These are phyloP conservation scores for Suillus lakei DNA, from an alignment of 768 basidiomycete genomes.

Conservation along the genomic window DNA sequence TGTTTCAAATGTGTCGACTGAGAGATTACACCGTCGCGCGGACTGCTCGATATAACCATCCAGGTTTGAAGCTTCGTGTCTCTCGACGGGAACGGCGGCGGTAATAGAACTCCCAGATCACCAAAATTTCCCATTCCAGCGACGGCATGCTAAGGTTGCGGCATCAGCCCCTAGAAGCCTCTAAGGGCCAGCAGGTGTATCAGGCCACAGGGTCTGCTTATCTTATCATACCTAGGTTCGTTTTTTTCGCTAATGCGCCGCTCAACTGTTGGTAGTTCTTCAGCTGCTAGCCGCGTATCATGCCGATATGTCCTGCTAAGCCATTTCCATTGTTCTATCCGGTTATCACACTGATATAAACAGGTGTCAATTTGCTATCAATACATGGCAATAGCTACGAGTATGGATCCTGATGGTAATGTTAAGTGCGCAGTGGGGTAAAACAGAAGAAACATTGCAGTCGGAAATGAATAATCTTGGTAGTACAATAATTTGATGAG, in stretches of 20 bases:
- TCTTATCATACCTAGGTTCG: background rate
- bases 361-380: background rate
- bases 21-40: too few species aligned
- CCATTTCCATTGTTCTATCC: background rate
- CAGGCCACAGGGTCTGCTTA: background rate
- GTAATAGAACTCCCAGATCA: too few species aligned
- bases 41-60: too few species aligned
- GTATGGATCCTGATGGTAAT: background rate
- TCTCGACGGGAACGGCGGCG: too few species aligned
- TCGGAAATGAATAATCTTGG: too few species aligned
- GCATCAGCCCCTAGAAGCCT: background rate
- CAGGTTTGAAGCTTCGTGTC: too few species aligned
- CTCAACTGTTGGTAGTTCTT: background rate
- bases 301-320: background rate
- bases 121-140: background rate
- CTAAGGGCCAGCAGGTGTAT: background rate
- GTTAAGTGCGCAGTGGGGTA: background rate
- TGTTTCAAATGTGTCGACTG: too few species aligned
- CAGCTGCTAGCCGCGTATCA: background rate
- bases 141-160: background rate
- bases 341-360: background rate
- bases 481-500: background rate
- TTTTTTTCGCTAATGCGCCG: too few species aligned
- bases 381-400: background rate
- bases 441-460: background rate